Conservation (phyloP, 2,329 filamentous ascomycete genomes). For the Diaporthe sp. region DNA sequence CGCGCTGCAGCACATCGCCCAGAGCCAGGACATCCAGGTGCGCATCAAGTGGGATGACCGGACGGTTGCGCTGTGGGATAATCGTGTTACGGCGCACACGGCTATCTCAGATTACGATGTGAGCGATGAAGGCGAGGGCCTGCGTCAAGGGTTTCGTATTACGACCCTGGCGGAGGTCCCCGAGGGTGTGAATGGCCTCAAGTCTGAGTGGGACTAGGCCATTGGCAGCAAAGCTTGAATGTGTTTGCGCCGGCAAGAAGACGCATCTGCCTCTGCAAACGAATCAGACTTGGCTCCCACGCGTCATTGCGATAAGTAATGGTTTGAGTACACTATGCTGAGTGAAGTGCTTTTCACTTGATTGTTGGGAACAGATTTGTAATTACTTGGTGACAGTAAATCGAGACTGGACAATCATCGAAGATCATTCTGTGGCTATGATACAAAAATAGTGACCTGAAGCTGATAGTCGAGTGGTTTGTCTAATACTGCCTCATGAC, state of each 20-base stretch:
- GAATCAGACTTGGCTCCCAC: background rate
- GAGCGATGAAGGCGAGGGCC: conserved; percentile 53
- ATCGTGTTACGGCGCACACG: conserved; percentile 64
- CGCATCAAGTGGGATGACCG: conserved; percentile 74
- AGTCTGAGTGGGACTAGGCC: conserved; percentile 48
- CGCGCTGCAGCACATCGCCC: conserved; percentile 55
- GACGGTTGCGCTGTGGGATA: conserved; percentile 79
- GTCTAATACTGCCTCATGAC: rapidly evolving
- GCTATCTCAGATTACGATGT: conserved; percentile 59
- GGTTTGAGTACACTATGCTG: background rate
- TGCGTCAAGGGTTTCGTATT: conserved; percentile 56
- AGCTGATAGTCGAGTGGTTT: background rate
- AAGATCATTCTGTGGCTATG: background rate
- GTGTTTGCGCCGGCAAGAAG: background rate
- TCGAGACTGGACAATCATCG: background rate
- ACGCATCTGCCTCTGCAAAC: background rate
- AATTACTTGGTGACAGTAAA: no score
- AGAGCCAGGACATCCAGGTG: conserved; percentile 75
- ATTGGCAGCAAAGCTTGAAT: rapidly evolving
- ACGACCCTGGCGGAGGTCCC: conserved; percentile 55
- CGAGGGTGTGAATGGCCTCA: conserved; percentile 52
- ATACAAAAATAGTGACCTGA: background rate
- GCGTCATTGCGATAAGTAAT: background rate
- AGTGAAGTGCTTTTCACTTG: no score
- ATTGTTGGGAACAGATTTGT: background rate